Conservation (phyloP, 2,329 filamentous ascomycete species). For the Acrocalymma vagum region DNA sequence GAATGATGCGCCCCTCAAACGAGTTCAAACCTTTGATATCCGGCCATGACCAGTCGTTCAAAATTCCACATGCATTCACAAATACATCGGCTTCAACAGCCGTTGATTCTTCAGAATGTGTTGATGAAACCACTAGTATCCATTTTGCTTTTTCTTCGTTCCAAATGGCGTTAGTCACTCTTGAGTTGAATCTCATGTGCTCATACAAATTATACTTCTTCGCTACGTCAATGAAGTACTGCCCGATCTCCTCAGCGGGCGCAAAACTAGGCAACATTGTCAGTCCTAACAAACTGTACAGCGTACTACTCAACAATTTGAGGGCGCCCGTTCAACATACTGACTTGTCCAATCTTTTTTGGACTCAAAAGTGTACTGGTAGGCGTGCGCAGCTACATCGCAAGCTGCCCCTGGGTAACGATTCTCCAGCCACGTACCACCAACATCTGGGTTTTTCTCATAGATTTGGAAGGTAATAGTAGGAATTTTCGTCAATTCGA, state of each 20-base stretch:
- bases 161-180: conserved; percentile 49
- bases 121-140: no score
- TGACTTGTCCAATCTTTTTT: conserved; percentile 58
- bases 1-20: conserved; percentile 54
- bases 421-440: conserved; percentile 58
- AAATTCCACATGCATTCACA: conserved; percentile 54
- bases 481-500: no score
- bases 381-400: conserved; percentile 57
- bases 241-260: conserved; percentile 56
- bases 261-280: no score
- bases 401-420: conserved; percentile 50
- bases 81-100: conserved; percentile 55
- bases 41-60: conserved; percentile 50
- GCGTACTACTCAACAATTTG: no score
- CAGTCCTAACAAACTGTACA: no score
- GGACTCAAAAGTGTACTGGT: conserved; percentile 54
- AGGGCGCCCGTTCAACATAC: no score
- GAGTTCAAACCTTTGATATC: conserved; percentile 52
- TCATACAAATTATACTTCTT: conserved; percentile 59
- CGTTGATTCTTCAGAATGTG: no score
- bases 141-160: conserved; percentile 49
- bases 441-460: conserved; percentile 56
- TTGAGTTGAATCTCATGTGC: conserved; percentile 62
- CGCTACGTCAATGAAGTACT: conserved; percentile 59
- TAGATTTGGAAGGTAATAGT: no score